These are phyloP conservation scores for Pichia rugopelliculosa DNA, from an alignment of 805 yeast species.

Conservation along the genomic window DNA sequence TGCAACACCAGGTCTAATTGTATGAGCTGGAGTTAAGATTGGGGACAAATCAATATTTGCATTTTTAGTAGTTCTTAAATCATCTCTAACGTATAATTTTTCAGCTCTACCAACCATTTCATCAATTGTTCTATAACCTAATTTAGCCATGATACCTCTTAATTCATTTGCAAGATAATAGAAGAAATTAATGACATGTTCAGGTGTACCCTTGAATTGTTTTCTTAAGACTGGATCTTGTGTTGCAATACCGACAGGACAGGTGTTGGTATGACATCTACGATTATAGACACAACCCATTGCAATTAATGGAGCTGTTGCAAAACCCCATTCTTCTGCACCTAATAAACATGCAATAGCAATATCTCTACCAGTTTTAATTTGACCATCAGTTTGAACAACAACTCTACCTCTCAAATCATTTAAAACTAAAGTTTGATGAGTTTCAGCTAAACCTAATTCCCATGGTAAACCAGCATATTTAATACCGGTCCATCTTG, in stretches of 20 bases:
- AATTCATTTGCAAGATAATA: slow-evolving; percentile 90
- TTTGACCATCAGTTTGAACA: slow-evolving; percentile 97
- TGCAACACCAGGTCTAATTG: slow-evolving; percentile 94
- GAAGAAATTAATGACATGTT: slow-evolving; percentile 96
- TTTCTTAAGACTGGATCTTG: slow-evolving; percentile 91
- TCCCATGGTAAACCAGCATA: slow-evolving; percentile 99
- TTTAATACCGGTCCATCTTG: slow-evolving; percentile 93
- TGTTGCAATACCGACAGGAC: slow-evolving; percentile 98
- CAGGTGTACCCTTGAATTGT: slow-evolving; percentile 95
- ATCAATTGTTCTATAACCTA: slow-evolving; percentile 91
- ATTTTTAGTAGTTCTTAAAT: slow-evolving; percentile 79
- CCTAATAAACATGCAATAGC: slow-evolving; percentile 95
- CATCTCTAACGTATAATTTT: slow-evolving; percentile 77
- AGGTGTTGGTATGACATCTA: slow-evolving; percentile 86
- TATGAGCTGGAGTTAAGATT: slow-evolving; percentile 92
- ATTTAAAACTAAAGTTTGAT: slow-evolving; percentile 91
- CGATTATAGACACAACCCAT: slow-evolving; percentile 97
- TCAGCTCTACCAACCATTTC: slow-evolving; percentile 99
- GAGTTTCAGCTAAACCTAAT: slow-evolving; percentile 95
- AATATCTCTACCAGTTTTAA: slow-evolving; percentile 93
- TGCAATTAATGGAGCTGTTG: slow-evolving; percentile 93
- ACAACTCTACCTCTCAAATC: slow-evolving; percentile 93
- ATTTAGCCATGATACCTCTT: slow-evolving; percentile 85
- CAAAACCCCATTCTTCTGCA: slow-evolving; percentile 98
- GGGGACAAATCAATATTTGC: slow-evolving; percentile 89